Evolutionary conservation across 2,329 filamentous ascomycete genomes (phyloP), one percentile per base, ranked within the genome.

Genomic region (Cladosporium sphaerospermum): DNA sequence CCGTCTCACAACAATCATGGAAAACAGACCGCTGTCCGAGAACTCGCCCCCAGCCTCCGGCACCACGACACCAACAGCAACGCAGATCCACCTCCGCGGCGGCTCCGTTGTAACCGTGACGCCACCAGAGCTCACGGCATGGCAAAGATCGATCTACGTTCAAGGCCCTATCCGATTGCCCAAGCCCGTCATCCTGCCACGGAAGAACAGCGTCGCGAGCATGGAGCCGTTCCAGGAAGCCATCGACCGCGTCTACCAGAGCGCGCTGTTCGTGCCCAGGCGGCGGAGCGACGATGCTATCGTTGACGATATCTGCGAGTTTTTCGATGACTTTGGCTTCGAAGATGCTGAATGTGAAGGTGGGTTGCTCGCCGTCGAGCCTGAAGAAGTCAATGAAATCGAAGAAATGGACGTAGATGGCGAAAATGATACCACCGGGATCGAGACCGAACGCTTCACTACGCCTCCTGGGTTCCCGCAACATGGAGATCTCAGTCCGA

Each of bases 101-200:
- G 65, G 64, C 31, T 69, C 69, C 6, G 60, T 67, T 10, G 57
- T 69, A 28, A 69, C 67, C 1, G 64, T 70, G 11, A 61, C 61
- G 19, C 61, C 67, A 10, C 67, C 64, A 2, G 69, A 70, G 53
- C 49, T 64, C 13, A 66, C 61, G 4, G 62, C 68, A 23, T 70
- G 65, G 65, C 56, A 65, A 48, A 58, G 61, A 8, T 61, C 65
- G 9, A 53, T 69, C 11, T 75, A 75, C 59, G 54, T 73, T 19
- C 70, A 72, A 34, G 73, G 73, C 9, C 68, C 69, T 1, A 73
- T 75, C 46, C 64, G 64, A 51, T 60, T 75, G n/a, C 68, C 67
- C 31, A 65, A 66, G 19, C 66, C 59, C 31, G 57, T 37, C 0
- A 64, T 65, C 4, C 59, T 67, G 54, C 64, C 66, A 13, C 64